These are phyloP conservation scores for Uronychia binucleata DNA, from an alignment of 73 alveolate genomes.

Conservation along the genomic window DNA sequence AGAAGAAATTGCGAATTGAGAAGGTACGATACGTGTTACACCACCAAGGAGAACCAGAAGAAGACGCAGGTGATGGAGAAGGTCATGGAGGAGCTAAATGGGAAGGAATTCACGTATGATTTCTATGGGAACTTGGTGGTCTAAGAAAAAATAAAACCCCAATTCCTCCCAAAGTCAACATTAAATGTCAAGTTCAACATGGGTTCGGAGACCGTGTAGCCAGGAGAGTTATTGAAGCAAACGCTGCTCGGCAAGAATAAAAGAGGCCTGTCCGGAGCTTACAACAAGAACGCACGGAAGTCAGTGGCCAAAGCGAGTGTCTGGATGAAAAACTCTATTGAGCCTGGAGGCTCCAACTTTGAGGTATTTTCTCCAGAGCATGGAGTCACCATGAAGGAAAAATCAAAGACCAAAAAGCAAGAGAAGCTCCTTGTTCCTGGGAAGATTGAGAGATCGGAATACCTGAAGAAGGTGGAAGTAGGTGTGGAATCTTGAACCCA, in stretches of 20 bases:
- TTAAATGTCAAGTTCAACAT: background rate
- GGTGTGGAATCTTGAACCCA: background rate
- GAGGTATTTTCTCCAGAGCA: background rate
- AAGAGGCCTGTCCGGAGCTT: background rate
- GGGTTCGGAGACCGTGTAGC: background rate
- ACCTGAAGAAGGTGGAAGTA: background rate
- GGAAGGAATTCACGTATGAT: constrained; percentile 9
- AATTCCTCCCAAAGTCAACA: background rate
- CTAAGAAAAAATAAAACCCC: background rate
- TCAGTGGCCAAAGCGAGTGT: background rate
- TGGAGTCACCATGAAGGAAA: background rate
- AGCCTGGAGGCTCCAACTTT: constrained; percentile 6
- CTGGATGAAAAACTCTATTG: background rate
- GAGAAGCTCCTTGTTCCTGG: background rate
- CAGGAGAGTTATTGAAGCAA: background rate
- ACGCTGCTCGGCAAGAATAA: background rate
- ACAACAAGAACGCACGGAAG: background rate
- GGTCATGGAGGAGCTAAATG: background rate
- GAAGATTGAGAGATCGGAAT: background rate
- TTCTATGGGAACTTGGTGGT: background rate
- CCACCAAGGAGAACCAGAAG: background rate
- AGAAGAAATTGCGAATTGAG: background rate
- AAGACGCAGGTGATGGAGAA: background rate
- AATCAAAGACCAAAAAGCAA: background rate
- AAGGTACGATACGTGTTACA: background rate